Percentiles rank a stretch among this genome's conserved stretches.
Conservation (phyloP, 306 rosid genomes). For the Malus sylvestris region DNA sequence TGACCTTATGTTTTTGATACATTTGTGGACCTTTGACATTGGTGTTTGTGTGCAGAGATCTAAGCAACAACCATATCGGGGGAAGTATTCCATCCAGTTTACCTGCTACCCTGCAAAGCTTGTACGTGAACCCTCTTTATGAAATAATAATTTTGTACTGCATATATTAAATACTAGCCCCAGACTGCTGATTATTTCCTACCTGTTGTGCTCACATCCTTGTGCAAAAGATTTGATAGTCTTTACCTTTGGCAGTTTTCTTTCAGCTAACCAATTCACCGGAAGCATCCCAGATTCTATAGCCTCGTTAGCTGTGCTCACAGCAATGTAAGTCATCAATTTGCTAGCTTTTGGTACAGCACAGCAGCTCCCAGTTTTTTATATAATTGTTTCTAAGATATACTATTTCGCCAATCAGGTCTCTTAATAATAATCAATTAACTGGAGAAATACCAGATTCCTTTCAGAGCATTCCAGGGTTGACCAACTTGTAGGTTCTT, state of each 20-base stretch:
- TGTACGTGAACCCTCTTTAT: constrained; percentile 41
- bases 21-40: constrained; percentile 6
- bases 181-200: background rate
- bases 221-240: constrained; percentile 27
- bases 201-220: constrained; percentile 14
- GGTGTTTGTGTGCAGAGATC: constrained; percentile 47
- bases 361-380: constrained; percentile 7
- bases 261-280: constrained; percentile 69
- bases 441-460: constrained; percentile 81
- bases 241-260: constrained; percentile 65
- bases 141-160: background rate
- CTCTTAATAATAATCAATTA: constrained; percentile 62
- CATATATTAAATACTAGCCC: constrained; percentile 12
- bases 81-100: constrained; percentile 78
- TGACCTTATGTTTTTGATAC: background rate
- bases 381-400: constrained; percentile 14
- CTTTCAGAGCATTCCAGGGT: constrained; percentile 40
- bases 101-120: constrained; percentile 61
- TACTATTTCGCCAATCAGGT: constrained; percentile 51
- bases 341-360: background rate
- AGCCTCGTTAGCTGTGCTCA: constrained; percentile 50
- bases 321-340: constrained; percentile 49
- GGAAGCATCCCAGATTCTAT: constrained; percentile 75
- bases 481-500: constrained; percentile 73
- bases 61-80: constrained; percentile 86